Conservation (phyloP, 2,329 filamentous ascomycete species). For the Botrytis cinerea region DNA sequence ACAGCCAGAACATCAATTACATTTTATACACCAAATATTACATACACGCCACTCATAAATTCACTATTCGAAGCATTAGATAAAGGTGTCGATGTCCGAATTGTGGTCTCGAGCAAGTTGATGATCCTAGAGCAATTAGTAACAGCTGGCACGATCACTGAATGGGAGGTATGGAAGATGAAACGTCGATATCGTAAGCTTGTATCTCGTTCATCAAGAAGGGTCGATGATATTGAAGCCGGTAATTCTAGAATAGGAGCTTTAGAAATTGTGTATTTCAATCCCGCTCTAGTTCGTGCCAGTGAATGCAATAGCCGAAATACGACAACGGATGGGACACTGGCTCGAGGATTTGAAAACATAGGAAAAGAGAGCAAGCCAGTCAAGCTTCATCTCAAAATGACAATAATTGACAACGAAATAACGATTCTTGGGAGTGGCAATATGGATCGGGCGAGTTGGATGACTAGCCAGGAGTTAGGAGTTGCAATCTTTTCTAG, state of each 20-base stretch:
- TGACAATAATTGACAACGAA: constrained; percentile 70
- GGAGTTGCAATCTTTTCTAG: constrained; percentile 60
- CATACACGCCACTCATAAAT: constrained; percentile 62
- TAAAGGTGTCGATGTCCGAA: constrained; percentile 66
- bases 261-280: constrained; percentile 39
- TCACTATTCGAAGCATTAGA: constrained; percentile 61
- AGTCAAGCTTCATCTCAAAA: constrained; percentile 75
- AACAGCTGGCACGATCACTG: constrained; percentile 74
- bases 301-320: neutral
- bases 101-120: constrained; percentile 68
- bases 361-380: constrained; percentile 52
- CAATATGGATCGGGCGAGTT: constrained; percentile 83
- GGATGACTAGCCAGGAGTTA: constrained; percentile 84
- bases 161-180: constrained; percentile 61
- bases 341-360: neutral
- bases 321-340: neutral
- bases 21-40: constrained; percentile 80
- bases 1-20: constrained; percentile 57
- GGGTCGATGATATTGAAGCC: constrained; percentile 20
- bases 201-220: constrained; percentile 22
- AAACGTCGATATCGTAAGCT: constrained; percentile 54
- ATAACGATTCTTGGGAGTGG: constrained; percentile 74
- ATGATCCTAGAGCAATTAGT: constrained; percentile 82
- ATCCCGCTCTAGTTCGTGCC: constrained; percentile 4
- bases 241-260: constrained; percentile 28